These are phyloP conservation scores for Eucalyptus pauciflora DNA, from an alignment of 345 rosid species.

Conservation along the genomic window DNA sequence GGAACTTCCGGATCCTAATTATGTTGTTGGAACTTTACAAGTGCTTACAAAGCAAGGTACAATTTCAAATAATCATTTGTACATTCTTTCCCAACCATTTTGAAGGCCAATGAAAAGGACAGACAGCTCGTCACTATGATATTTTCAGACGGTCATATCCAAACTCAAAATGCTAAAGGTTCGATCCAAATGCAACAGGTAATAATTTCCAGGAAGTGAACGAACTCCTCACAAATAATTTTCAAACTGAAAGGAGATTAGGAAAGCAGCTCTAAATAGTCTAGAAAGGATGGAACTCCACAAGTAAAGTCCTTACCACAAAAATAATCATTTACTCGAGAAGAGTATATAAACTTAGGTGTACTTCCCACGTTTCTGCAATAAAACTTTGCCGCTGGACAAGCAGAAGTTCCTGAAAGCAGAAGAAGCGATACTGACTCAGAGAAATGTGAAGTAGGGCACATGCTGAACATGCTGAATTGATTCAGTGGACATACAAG, in stretches of 20 bases:
- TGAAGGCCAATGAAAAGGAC: neutral
- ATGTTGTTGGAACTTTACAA: neutral
- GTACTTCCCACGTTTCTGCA: constrained; percentile 50
- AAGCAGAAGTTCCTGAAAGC: constrained; percentile 68
- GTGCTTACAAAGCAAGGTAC: neutral
- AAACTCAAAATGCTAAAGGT: neutral
- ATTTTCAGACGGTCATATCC: neutral
- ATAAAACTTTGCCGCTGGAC: constrained; percentile 54
- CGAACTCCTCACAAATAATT: neutral
- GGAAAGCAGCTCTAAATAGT: neutral
- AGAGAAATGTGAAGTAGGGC: neutral
- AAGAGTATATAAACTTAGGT: constrained; percentile 44
- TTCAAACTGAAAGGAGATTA: neutral
- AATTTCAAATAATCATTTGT: neutral
- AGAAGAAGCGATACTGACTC: neutral
- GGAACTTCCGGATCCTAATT: neutral
- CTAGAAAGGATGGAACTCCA: neutral
- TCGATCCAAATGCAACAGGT: neutral
- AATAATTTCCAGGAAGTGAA: neutral
- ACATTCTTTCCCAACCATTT: neutral
- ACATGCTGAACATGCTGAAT: neutral
- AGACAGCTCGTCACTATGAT: neutral
- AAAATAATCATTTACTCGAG: constrained; percentile 43
- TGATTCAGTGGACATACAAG: neutral
- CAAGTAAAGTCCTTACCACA: constrained; percentile 29